phyloP scores from a whole-genome alignment of 164 flowering plant genomes.

The Berberis thunbergii region DNA sequence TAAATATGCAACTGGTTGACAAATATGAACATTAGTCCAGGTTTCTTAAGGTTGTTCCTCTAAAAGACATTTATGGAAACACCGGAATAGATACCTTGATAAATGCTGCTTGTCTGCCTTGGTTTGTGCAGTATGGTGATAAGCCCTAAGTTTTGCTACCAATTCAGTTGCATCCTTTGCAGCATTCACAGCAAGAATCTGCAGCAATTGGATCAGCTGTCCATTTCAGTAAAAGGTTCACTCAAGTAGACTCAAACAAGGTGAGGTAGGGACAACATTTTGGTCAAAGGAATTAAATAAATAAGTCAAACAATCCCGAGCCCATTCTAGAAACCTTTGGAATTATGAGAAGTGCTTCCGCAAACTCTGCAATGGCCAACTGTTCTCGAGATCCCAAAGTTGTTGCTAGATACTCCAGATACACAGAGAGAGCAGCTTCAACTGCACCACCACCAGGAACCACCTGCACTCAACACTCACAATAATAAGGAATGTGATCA shows the following conservation, averaged over 20 bases:
- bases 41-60: too few relatives aligned
- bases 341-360: constrained; percentile 79
- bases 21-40: too few relatives aligned
- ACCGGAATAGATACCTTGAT: constrained; percentile 47
- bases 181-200: constrained; percentile 99
- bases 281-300: too few relatives aligned
- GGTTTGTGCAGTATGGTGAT: constrained; percentile 93
- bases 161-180: constrained; percentile 98
- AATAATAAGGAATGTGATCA: not conserved
- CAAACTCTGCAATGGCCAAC: constrained; percentile 98
- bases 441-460: constrained; percentile 99
- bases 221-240: too few relatives aligned
- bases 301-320: too few relatives aligned
- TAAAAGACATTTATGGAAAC: not conserved
- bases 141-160: constrained; percentile 84
- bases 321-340: constrained; percentile 58
- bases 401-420: constrained; percentile 88
- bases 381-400: constrained; percentile 96
- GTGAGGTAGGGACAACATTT: too few relatives aligned
- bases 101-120: constrained; percentile 85
- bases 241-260: too few relatives aligned
- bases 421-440: constrained; percentile 89
- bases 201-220: not conserved
- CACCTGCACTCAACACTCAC: constrained; percentile 34
- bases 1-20: too few relatives aligned